A percentile compares a stretch with the other conserved stretches of the same genome.
Conservation (phyloP, 2,329 filamentous ascomycete species). For the Neofusicoccum parvum region DNA sequence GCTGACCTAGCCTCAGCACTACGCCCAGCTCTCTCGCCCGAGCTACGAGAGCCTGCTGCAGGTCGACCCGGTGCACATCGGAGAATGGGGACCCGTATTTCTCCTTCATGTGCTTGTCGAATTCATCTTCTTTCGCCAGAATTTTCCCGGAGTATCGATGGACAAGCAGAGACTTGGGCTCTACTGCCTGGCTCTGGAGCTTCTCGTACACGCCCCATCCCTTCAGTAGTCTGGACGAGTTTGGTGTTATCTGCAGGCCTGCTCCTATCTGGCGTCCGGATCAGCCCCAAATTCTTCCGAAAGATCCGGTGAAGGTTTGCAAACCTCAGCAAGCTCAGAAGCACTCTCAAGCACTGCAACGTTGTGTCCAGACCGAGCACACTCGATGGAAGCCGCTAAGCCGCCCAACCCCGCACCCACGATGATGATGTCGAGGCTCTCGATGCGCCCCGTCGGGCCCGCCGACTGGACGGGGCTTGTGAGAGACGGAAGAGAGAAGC, state of each 20-base stretch:
- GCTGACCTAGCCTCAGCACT: conserved; percentile 51
- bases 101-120: conserved; percentile 54
- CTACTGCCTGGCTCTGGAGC: conserved; percentile 41
- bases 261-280: conserved; percentile 33
- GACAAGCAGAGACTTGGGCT: conserved; percentile 54
- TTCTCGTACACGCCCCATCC: conserved; percentile 53
- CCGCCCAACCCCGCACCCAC: conserved; percentile 47
- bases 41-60: conserved; percentile 57
- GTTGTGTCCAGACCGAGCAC: conserved; percentile 41
- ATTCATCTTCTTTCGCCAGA: conserved; percentile 55
- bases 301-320: conserved; percentile 20
- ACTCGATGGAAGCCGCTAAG: conserved; percentile 47
- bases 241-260: conserved; percentile 40
- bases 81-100: conserved; percentile 62
- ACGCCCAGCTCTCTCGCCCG: conserved; percentile 58
- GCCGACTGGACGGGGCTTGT: not conserved
- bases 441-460: not conserved
- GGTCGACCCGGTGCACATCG: conserved; percentile 64
- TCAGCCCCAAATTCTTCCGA: not conserved
- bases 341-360: conserved; percentile 48
- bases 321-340: conserved; percentile 45
- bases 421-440: conserved; percentile 25
- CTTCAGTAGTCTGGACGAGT: conserved; percentile 52
- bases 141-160: conserved; percentile 54
- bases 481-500: not conserved